Percentiles rank a stretch among this genome's conserved stretches.
phyloP scores from a whole-genome alignment of 768 basidiomycete species.

The Mycena belliarum region DNA sequence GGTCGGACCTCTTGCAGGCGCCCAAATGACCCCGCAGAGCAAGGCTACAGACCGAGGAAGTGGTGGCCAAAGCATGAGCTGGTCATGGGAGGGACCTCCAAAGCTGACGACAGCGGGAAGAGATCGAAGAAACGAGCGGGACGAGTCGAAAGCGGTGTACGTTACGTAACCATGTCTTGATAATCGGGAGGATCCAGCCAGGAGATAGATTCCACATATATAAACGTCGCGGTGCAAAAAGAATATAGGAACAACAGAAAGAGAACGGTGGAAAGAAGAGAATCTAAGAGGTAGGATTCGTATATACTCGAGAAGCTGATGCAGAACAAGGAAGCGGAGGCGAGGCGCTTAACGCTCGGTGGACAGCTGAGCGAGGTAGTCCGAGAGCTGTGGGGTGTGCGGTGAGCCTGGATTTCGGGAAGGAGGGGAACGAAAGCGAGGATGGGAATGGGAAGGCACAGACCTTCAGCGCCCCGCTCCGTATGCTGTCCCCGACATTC shows the following conservation, averaged over 20 bases:
- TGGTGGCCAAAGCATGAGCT: no score
- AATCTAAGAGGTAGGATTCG: not conserved
- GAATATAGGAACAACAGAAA: not conserved
- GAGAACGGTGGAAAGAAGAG: not conserved
- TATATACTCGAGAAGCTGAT: not conserved
- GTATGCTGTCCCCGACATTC: slow-evolving; percentile 76
- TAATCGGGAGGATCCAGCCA: not conserved
- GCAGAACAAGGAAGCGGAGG: not conserved
- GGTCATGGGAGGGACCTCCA: no score
- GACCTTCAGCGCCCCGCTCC: slow-evolving; percentile 83
- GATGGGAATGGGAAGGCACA: slow-evolving; percentile 21
- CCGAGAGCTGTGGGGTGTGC: slow-evolving; percentile 6
- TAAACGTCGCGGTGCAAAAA: not conserved
- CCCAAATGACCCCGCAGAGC: no score
- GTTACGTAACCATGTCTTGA: no score
- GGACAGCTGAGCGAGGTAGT: slow-evolving; percentile 24
- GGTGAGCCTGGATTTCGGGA: not conserved
- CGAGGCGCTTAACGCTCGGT: slow-evolving; percentile 9
- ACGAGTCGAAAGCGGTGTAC: no score
- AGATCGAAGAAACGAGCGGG: no score
- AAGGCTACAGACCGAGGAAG: no score
- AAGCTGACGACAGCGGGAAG: no score
- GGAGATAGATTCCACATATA: not conserved
- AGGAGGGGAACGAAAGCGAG: not conserved
- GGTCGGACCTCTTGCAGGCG: no score